Base-by-base conservation (phyloP, 169 alveolate genomes). In the Plasmodium berghei region DNA sequence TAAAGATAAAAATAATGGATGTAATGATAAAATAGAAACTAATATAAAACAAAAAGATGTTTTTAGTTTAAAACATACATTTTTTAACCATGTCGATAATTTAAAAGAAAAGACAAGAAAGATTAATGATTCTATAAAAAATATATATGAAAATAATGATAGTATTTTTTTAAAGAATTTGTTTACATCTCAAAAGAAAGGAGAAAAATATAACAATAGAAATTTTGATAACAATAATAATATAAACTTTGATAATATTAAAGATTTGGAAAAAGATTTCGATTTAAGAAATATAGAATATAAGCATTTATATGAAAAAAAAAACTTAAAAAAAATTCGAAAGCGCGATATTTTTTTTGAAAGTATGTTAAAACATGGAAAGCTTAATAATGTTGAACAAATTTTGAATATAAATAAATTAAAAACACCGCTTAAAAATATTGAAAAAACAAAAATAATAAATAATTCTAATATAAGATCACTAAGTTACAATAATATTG, bases 61-160 rank as follows among this genome's bases (percentile, higher is more conserved):
- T 0, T 6, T 58, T 14, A 83, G 85, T 61, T 61, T 83, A 5
- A 83, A 40, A 83, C 67, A 56, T 45, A 83, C 45, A 45, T 56
- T 83, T n/a, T 20, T 83, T 54, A 83, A 56, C 58, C 90, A 83
- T 70, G 90, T 83, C 22, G 90, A 70, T 62, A 83, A 69, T 56
- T 61, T 83, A 45, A 83, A 62, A 69, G 72, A 56, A 10, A 83
- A 69, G 40, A 83, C 90, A 22, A 83, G 55, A 34, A 66, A 83
- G 56, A 83, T 83, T 24, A 83, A 83, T 59, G 83, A 83, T 72
- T 83, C 90, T 5, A 66, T 83, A 56, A 83, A 83, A 69, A 83
- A 83, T 69, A 83, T 83, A 42, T 83, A 83, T 61, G 90, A 83
- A 42, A 56, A 24, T 42, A 83, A 83, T 56, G 90, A 83, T 8